Evolutionary conservation across 2,329 filamentous ascomycete species (phyloP), one percentile per base, ranked within the genome.

Genomic region (Coccinonectria pachysandricola): DNA sequence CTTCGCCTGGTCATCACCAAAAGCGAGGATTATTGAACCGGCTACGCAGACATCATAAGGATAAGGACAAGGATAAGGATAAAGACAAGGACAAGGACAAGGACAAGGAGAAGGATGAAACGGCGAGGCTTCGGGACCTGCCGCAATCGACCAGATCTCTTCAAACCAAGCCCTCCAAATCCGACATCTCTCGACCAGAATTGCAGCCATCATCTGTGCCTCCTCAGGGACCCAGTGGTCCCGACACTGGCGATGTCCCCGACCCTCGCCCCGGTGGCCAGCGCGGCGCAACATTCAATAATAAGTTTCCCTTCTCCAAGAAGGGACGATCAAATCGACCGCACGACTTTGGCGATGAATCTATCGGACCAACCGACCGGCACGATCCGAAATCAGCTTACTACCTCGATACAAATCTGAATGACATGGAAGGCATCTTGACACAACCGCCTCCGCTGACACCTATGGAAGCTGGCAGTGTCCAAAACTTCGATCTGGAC

Each of bases 371-470:
- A 1, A 75, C 68, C 6, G 72, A 79, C 32, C 70, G 66, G 26
- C 59, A 65, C 21, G 65, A 68, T 27, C 67, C 69, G 21, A 69
- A 69, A 21, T 71, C 69, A 8, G 55, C 85, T 23, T 93, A 79
- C 56, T 71, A 72, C 45, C 71, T 96, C 14, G 88, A 96, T 52
- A 92, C 84, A 2, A 81, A 96, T 49, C 68, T 96, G 24, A 75
- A 75, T 30, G 75, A 94, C 43, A 91, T 98, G 84, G 80, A 87
- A 44, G 91, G 85, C 12, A 95, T 96, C 37, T 60, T 96, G 33
- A 76, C 77, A 26, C 73, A 76, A 36, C 75, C 74, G 4, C 68
- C 69, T 11, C 74, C 79, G 0, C 62, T 86, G 46, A 80, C 82
- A 2, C 81, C 83, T 2, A 75, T 84, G 40, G 77, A 74, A 35